A percentile compares a stretch with the other conserved stretches of the same genome.
phyloP scores from a whole-genome alignment of 768 basidiomycete genomes.

The Boletus edulis region DNA sequence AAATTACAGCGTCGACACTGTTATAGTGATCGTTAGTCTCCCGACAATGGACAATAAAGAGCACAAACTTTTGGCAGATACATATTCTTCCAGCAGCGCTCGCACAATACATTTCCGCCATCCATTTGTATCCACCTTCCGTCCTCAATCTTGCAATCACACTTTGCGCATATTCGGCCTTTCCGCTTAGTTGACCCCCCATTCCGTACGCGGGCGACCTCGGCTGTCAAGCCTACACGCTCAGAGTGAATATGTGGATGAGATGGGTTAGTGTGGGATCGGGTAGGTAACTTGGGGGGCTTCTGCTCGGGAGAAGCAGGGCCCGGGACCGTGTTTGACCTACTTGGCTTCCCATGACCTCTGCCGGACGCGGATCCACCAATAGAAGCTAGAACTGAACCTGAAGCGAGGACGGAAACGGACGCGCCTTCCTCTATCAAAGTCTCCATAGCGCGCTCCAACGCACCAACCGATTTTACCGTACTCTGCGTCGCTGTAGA shows the following conservation, averaged over 20 bases:
- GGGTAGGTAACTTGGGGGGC: constrained; percentile 52
- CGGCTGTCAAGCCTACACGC: constrained; percentile 21
- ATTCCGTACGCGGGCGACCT: constrained; percentile 32
- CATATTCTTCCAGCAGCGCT: constrained; percentile 93
- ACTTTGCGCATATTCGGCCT: constrained; percentile 60
- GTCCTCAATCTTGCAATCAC: constrained; percentile 68
- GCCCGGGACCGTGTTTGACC: constrained; percentile 54
- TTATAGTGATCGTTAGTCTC: constrained; percentile 1
- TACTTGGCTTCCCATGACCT: constrained; percentile 30
- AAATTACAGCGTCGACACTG: constrained; percentile 86
- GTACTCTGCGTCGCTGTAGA: constrained; percentile 30
- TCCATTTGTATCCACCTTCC: constrained; percentile 82
- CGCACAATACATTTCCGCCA: constrained; percentile 77
- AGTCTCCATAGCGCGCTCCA: constrained; percentile 51
- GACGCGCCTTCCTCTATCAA: constrained; percentile 45
- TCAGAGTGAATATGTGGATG: constrained; percentile 35
- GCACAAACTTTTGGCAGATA: constrained; percentile 81
- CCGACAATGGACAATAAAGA: background rate
- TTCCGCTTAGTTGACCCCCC: constrained; percentile 34
- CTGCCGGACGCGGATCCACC: constrained; percentile 18
- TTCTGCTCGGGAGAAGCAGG: constrained; percentile 43
- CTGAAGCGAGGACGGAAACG: constrained; percentile 34
- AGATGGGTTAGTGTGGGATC: constrained; percentile 51
- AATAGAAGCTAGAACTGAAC: constrained; percentile 32
- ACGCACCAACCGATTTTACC: constrained; percentile 35